phyloP scores from a whole-genome alignment of 352 stramenopile genomes.

The Globisporangium takayamanum region DNA sequence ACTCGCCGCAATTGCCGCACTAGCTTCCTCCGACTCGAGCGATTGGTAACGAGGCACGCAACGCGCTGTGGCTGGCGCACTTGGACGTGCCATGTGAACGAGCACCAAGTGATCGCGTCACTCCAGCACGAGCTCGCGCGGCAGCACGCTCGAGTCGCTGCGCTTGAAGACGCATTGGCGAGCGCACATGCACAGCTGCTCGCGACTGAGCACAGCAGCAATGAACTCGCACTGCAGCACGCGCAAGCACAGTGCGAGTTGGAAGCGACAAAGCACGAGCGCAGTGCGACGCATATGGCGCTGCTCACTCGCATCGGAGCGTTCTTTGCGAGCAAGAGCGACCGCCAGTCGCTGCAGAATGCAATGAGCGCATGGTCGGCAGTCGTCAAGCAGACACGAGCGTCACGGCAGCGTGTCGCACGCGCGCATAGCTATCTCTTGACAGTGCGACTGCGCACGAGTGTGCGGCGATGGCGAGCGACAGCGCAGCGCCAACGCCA shows the following conservation, averaged over 20 bases:
- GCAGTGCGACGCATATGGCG: constrained; percentile 11
- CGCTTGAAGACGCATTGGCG: neutral
- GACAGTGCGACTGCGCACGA: neutral
- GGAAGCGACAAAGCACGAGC: neutral
- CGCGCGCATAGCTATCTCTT: neutral
- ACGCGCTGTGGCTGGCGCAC: neutral
- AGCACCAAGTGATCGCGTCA: neutral
- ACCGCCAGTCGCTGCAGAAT: constrained; percentile 18
- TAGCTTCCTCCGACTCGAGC: constrained; percentile 1
- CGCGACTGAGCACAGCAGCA: constrained; percentile 4
- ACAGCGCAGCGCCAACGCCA: neutral
- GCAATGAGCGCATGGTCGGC: constrained; percentile 7
- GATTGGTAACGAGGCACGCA: neutral
- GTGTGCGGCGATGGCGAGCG: constrained; percentile 6
- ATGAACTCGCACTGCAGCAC: neutral
- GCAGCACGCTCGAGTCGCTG: neutral
- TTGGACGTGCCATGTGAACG: constrained; percentile 4
- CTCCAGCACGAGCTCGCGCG: neutral
- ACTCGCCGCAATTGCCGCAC: neutral
- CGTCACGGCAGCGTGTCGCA: constrained; percentile 6
- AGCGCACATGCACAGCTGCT: neutral
- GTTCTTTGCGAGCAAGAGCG: constrained; percentile 29
- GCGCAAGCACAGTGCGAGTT: neutral
- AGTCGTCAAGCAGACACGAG: neutral
- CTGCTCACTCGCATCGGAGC: constrained; percentile 24